phyloP scores from a whole-genome alignment of 164 flowering plant species.

The Stephania cephalantha region DNA sequence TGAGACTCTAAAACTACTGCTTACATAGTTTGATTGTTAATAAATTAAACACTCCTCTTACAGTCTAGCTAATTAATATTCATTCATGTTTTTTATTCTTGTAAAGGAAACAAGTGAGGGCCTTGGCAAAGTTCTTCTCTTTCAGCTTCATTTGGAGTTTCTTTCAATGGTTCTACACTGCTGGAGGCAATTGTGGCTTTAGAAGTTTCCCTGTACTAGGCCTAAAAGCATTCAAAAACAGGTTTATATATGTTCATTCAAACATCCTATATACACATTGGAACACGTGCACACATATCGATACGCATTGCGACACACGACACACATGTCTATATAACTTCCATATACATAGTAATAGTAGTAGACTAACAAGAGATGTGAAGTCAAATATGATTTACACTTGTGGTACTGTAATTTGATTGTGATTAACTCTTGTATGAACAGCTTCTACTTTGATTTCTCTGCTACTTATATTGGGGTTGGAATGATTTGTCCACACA shows the following conservation, averaged over 20 bases:
- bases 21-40: not conserved
- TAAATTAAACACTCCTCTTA: not conserved
- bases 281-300: too few relatives aligned
- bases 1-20: slow-evolving; percentile 7
- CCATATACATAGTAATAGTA: too few relatives aligned
- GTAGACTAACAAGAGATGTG: not conserved
- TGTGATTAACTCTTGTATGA: not conserved
- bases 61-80: too few relatives aligned
- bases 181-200: slow-evolving; percentile 25
- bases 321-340: too few relatives aligned
- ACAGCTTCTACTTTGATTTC: slow-evolving; percentile 11
- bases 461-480: slow-evolving; percentile 26
- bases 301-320: too few relatives aligned
- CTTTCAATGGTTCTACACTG: slow-evolving; percentile 32
- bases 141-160: slow-evolving; percentile 26
- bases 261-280: too few relatives aligned
- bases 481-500: slow-evolving; percentile 40
- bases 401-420: not conserved
- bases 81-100: not conserved
- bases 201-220: slow-evolving; percentile 21
- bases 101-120: slow-evolving; percentile 23
- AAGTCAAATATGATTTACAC: not conserved
- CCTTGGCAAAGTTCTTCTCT: slow-evolving; percentile 18
- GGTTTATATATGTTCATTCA: not conserved
- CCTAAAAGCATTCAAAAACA: slow-evolving; percentile 18